phyloP scores from a whole-genome alignment of 1,284 basidiomycete genomes.

The Crucibulum parvulum region DNA sequence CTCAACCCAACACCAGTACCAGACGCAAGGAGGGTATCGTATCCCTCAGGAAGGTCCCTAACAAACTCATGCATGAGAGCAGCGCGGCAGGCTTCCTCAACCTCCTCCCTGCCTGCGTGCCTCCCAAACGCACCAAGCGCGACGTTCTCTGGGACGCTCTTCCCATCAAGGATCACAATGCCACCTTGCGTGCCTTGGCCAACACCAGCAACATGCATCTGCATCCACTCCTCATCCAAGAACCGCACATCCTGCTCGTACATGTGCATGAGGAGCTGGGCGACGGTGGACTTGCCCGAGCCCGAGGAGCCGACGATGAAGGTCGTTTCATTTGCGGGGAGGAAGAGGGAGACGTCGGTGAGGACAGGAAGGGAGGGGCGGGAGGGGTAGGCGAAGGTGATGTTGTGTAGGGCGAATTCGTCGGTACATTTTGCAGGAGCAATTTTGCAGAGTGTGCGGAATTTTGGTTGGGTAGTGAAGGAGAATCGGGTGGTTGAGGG shows the following conservation, averaged over 20 bases:
- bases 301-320: constrained; percentile 94
- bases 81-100: constrained; percentile 83
- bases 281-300: constrained; percentile 93
- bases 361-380: constrained; percentile 72
- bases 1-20: too few relatives aligned
- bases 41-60: constrained; percentile 78
- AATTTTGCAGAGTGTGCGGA: constrained; percentile 59
- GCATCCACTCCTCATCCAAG: constrained; percentile 75
- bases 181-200: constrained; percentile 77
- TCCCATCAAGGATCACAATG: constrained; percentile 68
- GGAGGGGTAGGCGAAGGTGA: constrained; percentile 90
- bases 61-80: constrained; percentile 93
- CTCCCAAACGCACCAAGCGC: constrained; percentile 65
- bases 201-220: constrained; percentile 79
- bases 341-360: constrained; percentile 70
- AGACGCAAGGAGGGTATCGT: too few relatives aligned
- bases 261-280: constrained; percentile 81
- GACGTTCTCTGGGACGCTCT: constrained; percentile 89
- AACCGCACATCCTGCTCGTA: constrained; percentile 81
- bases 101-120: constrained; percentile 71
- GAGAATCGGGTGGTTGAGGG: constrained; percentile 9
- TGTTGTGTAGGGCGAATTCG: constrained; percentile 78
- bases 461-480: constrained; percentile 25
- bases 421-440: constrained; percentile 64
- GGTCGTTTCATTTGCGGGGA: constrained; percentile 88